Conservation (phyloP, 2,329 filamentous ascomycete genomes). For the Xylariomycetidae sp. region DNA sequence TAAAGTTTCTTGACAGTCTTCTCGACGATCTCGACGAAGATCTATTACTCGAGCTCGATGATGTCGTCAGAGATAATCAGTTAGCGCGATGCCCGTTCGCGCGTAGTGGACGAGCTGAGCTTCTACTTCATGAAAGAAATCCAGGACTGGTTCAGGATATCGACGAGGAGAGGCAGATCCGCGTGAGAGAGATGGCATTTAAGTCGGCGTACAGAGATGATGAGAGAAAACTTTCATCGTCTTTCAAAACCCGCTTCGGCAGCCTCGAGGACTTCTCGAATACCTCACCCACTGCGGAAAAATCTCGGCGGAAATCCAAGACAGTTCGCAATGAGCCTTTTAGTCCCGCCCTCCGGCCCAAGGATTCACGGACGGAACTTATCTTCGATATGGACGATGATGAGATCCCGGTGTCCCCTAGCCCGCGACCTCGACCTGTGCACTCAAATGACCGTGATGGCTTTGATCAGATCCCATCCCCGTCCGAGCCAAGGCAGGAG, state of each 20-base stretch:
- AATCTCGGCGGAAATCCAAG: slow-evolving; percentile 42
- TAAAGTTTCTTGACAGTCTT: slow-evolving; percentile 41
- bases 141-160: slow-evolving; percentile 61
- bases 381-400: slow-evolving; percentile 96
- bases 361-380: slow-evolving; percentile 66
- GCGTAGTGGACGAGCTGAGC: slow-evolving; percentile 68
- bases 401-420: slow-evolving; percentile 33
- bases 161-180: slow-evolving; percentile 62
- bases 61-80: slow-evolving; percentile 77
- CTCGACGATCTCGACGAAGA: slow-evolving; percentile 83
- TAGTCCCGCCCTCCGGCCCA: slow-evolving; percentile 65
- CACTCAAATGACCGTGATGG: slow-evolving; percentile 15
- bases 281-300: slow-evolving; percentile 38
- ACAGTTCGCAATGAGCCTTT: slow-evolving; percentile 48
- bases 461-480: slow-evolving; percentile 25
- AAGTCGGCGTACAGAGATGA: slow-evolving; percentile 59
- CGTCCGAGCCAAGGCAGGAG: slow-evolving; percentile 34
- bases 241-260: slow-evolving; percentile 55
- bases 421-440: slow-evolving; percentile 14
- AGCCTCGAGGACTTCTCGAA: slow-evolving; percentile 59
- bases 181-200: slow-evolving; percentile 73
- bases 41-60: slow-evolving; percentile 74
- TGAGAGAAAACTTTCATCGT: slow-evolving; percentile 57
- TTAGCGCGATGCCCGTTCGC: slow-evolving; percentile 71
- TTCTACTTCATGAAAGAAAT: slow-evolving; percentile 59